A percentile compares a stretch with the other conserved stretches of the same genome.
Evolutionary conservation across 768 basidiomycete genomes (phyloP).

Genomic region (Gloeophyllum trabeum): DNA sequence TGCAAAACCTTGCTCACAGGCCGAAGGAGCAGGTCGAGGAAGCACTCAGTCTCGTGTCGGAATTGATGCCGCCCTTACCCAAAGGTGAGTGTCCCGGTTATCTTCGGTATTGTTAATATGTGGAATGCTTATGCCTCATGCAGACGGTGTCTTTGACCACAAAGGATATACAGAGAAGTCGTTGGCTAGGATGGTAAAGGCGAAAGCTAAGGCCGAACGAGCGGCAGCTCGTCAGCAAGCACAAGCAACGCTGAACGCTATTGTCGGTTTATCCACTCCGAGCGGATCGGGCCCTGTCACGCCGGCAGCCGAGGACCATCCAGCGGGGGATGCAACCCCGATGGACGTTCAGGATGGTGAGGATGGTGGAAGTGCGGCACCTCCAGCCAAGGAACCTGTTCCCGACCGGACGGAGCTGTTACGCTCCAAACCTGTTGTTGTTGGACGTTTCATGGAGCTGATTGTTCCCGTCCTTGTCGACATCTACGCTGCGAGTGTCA

Average conservation of each 20-base stretch:
- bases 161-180: slow-evolving; percentile 85
- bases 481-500: slow-evolving; percentile 98
- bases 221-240: slow-evolving; percentile 54
- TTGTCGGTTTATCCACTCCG: slow-evolving; percentile 18
- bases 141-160: slow-evolving; percentile 94
- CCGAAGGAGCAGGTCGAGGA: slow-evolving; percentile 98
- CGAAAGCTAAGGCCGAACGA: slow-evolving; percentile 74
- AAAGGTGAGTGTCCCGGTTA: slow-evolving; percentile 47
- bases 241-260: slow-evolving; percentile 10
- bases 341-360: slow-evolving; percentile 13
- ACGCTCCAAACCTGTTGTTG: slow-evolving; percentile 61
- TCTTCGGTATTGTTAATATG: not conserved
- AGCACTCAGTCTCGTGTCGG: slow-evolving; percentile 77
- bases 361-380: slow-evolving; percentile 1
- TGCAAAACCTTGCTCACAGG: slow-evolving; percentile 93
- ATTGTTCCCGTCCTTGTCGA: slow-evolving; percentile 93
- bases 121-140: too few relatives aligned
- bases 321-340: slow-evolving; percentile 6
- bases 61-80: slow-evolving; percentile 86
- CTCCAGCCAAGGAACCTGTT: slow-evolving; percentile 23
- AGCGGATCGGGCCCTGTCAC: slow-evolving; percentile 10
- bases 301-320: slow-evolving; percentile 2
- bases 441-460: slow-evolving; percentile 77
- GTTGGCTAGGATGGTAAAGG: slow-evolving; percentile 62
- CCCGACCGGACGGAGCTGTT: slow-evolving; percentile 64